These are phyloP conservation scores for Penicillium janthinellum DNA, from an alignment of 2,329 filamentous ascomycete genomes.

Conservation along the genomic window DNA sequence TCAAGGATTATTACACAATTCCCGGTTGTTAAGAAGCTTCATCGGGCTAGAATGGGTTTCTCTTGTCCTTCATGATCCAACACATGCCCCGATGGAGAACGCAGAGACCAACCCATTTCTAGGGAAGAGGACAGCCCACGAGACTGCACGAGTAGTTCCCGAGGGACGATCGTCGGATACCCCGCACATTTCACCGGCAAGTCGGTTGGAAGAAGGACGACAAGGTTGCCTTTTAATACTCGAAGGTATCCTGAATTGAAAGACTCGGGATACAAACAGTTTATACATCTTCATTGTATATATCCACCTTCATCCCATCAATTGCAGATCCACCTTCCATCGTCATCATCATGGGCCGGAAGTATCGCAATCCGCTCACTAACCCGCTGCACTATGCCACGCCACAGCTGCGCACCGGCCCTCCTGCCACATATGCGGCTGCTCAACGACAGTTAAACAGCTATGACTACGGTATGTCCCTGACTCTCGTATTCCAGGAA, in stretches of 20 bases:
- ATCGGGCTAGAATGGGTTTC: no score
- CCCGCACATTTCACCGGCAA: neutral
- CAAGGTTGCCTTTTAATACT: neutral
- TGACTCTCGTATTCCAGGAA: no score
- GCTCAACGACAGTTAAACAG: slow-evolving; percentile 14
- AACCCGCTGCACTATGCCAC: slow-evolving; percentile 21
- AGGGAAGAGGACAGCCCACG: neutral
- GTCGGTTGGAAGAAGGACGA: neutral
- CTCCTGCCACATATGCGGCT: slow-evolving; percentile 12
- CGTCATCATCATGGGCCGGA: neutral
- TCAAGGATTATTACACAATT: no score
- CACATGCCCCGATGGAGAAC: no score
- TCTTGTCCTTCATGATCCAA: no score
- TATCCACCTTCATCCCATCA: neutral
- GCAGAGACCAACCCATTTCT: no score
- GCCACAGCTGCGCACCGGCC: slow-evolving; percentile 11
- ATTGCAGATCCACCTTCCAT: neutral
- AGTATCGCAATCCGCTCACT: slow-evolving; percentile 7
- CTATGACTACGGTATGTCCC: slow-evolving; percentile 21
- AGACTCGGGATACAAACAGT: neutral
- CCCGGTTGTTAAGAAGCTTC: no score
- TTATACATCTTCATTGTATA: neutral
- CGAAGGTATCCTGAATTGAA: neutral
- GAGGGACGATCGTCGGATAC: neutral
- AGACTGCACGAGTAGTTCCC: neutral